Percentiles rank a stretch among this genome's conserved stretches.
phyloP scores from a whole-genome alignment of 2,329 filamentous ascomycete species.

The Nemania abortiva region DNA sequence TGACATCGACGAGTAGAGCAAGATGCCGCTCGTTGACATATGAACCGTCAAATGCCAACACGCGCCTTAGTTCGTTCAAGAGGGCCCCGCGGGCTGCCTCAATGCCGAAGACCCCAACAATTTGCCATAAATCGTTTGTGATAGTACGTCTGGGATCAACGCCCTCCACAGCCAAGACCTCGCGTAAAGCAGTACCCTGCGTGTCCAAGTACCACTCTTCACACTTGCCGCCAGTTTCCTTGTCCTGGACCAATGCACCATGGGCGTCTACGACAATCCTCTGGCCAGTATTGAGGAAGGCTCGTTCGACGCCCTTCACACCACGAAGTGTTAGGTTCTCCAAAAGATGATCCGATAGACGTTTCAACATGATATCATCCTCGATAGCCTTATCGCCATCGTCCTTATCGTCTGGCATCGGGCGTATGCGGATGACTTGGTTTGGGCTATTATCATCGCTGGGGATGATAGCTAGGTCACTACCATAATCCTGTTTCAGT shows the following conservation, averaged over 20 bases:
- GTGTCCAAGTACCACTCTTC: slow-evolving; percentile 98
- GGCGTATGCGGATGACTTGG: slow-evolving; percentile 92
- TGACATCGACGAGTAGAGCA: slow-evolving; percentile 93
- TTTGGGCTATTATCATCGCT: slow-evolving; percentile 98
- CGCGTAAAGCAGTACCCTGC: slow-evolving; percentile 85
- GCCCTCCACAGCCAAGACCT: slow-evolving; percentile 86
- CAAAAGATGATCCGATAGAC: slow-evolving; percentile 89
- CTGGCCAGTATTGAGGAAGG: slow-evolving; percentile 88
- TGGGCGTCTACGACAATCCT: slow-evolving; percentile 75
- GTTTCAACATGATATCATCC: slow-evolving; percentile 93
- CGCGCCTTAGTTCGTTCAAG: slow-evolving; percentile 88
- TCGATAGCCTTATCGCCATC: slow-evolving; percentile 74
- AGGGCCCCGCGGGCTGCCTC: slow-evolving; percentile 91
- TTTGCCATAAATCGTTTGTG: slow-evolving; percentile 95
- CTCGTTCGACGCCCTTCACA: slow-evolving; percentile 87
- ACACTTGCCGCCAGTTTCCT: slow-evolving; percentile 77
- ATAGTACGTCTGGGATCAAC: slow-evolving; percentile 89
- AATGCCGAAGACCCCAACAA: slow-evolving; percentile 95
- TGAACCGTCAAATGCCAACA: slow-evolving; percentile 97
- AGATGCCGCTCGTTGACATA: slow-evolving; percentile 99
- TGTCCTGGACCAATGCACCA: slow-evolving; percentile 79
- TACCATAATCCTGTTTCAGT: slow-evolving; percentile 89
- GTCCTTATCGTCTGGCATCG: slow-evolving; percentile 78
- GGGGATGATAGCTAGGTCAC: slow-evolving; percentile 91
- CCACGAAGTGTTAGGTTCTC: slow-evolving; percentile 92